A percentile compares a stretch with the other conserved stretches of the same genome.
Conservation (phyloP, 371 early-diverging fungal species). For the Haplosporangium sp. region DNA sequence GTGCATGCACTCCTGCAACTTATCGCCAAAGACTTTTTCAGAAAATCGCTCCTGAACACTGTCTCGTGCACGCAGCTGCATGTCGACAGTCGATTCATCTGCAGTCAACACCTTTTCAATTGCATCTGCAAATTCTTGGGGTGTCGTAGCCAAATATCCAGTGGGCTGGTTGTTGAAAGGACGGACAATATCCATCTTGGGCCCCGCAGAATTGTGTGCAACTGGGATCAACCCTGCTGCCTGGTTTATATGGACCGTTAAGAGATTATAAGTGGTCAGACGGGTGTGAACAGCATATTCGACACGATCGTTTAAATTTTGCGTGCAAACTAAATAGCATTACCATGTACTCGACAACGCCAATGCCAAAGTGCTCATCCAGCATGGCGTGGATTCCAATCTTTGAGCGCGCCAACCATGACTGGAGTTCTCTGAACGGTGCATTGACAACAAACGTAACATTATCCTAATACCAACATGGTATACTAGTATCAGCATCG, state of each 20-base stretch:
- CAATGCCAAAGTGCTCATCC: constrained; percentile 98
- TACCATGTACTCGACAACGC: constrained; percentile 96
- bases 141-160: constrained; percentile 78
- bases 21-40: constrained; percentile 70
- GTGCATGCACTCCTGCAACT: constrained; percentile 45
- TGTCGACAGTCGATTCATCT: constrained; percentile 55
- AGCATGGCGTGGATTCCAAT: constrained; percentile 96
- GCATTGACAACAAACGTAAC: constrained; percentile 90
- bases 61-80: constrained; percentile 73
- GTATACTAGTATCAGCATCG: background rate
- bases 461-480: constrained; percentile 60
- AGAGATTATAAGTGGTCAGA: background rate
- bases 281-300: too few relatives aligned
- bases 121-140: constrained; percentile 74
- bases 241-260: constrained; percentile 47
- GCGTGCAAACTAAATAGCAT: background rate
- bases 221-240: constrained; percentile 92
- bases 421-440: constrained; percentile 70
- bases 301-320: background rate
- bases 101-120: constrained; percentile 65
- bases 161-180: constrained; percentile 58
- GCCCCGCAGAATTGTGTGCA: constrained; percentile 95
- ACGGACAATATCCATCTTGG: constrained; percentile 90
- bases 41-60: constrained; percentile 76
- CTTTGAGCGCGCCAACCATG: constrained; percentile 66